Conservation (phyloP, 192 early-diverging fungal species). For the Coemansia aciculifera region DNA sequence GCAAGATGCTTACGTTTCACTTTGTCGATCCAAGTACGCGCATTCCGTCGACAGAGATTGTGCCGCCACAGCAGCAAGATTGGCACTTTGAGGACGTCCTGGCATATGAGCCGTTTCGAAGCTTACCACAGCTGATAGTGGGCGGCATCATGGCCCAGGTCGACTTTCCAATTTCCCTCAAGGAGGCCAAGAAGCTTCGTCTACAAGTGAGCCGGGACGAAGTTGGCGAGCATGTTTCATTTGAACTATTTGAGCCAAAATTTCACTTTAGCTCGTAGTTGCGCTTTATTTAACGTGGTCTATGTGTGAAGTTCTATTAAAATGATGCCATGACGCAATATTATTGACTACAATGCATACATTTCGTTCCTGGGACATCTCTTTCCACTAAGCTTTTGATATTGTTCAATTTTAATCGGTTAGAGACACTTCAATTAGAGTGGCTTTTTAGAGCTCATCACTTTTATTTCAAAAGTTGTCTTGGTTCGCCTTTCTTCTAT, state of each 20-base stretch:
- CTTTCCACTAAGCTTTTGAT: too few relatives aligned
- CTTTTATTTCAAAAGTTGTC: too few relatives aligned
- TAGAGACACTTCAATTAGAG: too few relatives aligned
- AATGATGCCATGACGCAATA: too few relatives aligned
- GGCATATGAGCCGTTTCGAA: neutral
- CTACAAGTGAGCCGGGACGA: slow-evolving; percentile 45
- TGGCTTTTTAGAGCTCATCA: too few relatives aligned
- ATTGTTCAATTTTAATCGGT: too few relatives aligned
- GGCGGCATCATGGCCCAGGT: slow-evolving; percentile 12
- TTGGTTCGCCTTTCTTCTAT: too few relatives aligned
- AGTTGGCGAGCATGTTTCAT: neutral
- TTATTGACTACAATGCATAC: too few relatives aligned
- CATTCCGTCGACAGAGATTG: slow-evolving; percentile 59
- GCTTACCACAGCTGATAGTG: slow-evolving; percentile 16
- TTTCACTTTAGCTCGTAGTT: slow-evolving; percentile 13
- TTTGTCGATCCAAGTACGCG: slow-evolving; percentile 62
- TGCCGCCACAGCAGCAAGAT: slow-evolving; percentile 58
- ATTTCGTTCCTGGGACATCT: too few relatives aligned
- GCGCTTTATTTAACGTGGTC: neutral
- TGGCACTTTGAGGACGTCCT: neutral
- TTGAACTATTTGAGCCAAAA: slow-evolving; percentile 3
- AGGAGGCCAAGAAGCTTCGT: neutral
- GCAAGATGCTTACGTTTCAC: slow-evolving; percentile 71
- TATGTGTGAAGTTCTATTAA: too few relatives aligned
- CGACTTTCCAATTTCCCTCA: slow-evolving; percentile 34